Base-by-base conservation (phyloP, 192 early-diverging fungal species). In the Mortierella antarctica region DNA sequence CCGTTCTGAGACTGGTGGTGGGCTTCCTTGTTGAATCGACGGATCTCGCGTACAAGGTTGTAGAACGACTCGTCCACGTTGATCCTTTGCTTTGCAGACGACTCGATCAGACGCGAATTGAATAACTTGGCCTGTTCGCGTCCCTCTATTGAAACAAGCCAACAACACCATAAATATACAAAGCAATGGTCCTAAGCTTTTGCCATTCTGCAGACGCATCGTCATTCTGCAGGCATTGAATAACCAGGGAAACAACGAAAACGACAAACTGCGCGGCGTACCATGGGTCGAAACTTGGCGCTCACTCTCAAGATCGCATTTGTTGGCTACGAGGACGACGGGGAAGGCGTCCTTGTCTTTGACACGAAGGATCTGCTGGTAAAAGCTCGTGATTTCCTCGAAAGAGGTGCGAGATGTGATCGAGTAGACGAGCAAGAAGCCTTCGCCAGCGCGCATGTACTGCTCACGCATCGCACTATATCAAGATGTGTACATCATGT, bases 361-460 rank as follows among this genome's bases (percentile, higher is more conserved):
- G n/a, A 99, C 97, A 40, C 96, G 90, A 65, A 89, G 86, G 67
- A 99, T 98, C 83, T 98, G 97, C 73, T 97, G 91, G 82, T 93
- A 90, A 83, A 99, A 98, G 31, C 90, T 91, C 47, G 89, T 91
- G 70, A 99, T 92, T 82, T 96, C 93, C 64, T 97, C 95, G 83
- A 97, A 98, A 31, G 96, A 95, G 71, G 91, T 89, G 50, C 96
- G 90, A 21, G 96, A 94, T 59, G 94, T 96, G 72, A 98, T 97
- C 62, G 91, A 93, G 85, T 97, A 99, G 13, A 96, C 95, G 7
- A 98, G 86, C 53, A 99, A 75, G 74, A 99, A 99, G 9, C 95
- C 97, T 83, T 99, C 96, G 49, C 97, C 96, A 61, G 94, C 93
- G 15, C 95, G 92, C 89, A 98, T 98, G 89, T 96, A 99, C 83